Evolutionary conservation across 2,329 filamentous ascomycete genomes (phyloP).

Genomic region (Cytospora schulzeri): DNA sequence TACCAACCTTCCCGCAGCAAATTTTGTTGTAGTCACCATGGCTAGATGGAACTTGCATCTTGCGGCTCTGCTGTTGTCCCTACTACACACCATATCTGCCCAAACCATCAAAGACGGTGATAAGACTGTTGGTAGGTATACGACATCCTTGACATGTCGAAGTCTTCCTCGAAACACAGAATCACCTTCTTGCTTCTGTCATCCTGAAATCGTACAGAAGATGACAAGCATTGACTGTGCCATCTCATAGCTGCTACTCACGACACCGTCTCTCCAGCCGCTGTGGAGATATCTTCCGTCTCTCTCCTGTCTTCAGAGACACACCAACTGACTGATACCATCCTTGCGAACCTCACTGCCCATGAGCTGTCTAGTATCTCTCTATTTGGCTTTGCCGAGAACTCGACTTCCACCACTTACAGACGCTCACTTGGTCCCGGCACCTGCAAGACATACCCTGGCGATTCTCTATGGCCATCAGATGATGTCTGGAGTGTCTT

Average conservation of each 20-base stretch:
- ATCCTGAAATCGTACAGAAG: not conserved
- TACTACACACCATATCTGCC: not conserved
- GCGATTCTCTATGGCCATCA: conserved; percentile 37
- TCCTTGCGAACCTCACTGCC: conserved; percentile 37
- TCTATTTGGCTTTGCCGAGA: conserved; percentile 38
- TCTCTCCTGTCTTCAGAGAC: not conserved
- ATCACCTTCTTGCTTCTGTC: not conserved
- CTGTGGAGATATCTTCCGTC: not conserved
- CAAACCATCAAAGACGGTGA: not conserved
- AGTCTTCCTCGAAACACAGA: not conserved
- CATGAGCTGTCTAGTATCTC: conserved; percentile 36
- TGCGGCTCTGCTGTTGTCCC: not conserved
- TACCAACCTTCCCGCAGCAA: not conserved
- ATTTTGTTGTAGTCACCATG: not conserved
- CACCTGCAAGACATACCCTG: conserved; percentile 40
- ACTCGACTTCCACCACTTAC: conserved; percentile 19
- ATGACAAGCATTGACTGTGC: not conserved
- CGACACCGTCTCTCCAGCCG: not conserved
- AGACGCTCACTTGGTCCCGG: conserved; percentile 30
- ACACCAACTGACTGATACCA: conserved; percentile 37
- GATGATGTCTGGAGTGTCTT: conserved; percentile 35
- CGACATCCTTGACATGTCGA: too few species aligned
- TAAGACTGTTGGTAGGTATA: not conserved
- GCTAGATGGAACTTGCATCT: not conserved
- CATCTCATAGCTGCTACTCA: not conserved